phyloP scores from a whole-genome alignment of 306 rosid genomes.

The Cucurbita ficifolia region DNA sequence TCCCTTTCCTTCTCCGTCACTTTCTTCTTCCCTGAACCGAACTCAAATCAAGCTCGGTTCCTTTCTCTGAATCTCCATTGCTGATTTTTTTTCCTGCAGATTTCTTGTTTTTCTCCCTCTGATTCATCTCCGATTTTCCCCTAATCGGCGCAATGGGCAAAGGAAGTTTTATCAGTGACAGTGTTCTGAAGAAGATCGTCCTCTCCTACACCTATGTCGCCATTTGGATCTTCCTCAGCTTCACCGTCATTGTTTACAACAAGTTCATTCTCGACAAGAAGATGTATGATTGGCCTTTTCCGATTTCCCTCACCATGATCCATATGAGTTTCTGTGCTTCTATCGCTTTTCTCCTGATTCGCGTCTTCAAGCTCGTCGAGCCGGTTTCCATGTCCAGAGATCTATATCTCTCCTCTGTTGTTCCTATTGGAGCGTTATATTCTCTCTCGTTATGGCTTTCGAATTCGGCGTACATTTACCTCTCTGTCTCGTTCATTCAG shows the following conservation, averaged over 20 bases:
- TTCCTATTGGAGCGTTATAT: slow-evolving; percentile 82
- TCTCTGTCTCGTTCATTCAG: slow-evolving; percentile 84
- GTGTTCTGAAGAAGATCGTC: slow-evolving; percentile 61
- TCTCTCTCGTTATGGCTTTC: slow-evolving; percentile 82
- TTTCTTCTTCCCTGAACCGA: not conserved
- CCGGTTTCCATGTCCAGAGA: slow-evolving; percentile 62
- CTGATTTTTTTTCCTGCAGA: not conserved
- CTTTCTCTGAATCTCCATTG: not conserved
- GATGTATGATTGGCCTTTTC: slow-evolving; percentile 83
- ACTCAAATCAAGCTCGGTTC: not conserved
- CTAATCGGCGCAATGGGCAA: slow-evolving; percentile 35
- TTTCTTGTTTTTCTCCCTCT: not conserved
- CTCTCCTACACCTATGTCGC: slow-evolving; percentile 72
- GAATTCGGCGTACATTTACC: slow-evolving; percentile 78
- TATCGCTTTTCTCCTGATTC: slow-evolving; percentile 53
- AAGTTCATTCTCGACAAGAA: slow-evolving; percentile 88
- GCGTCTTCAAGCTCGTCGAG: slow-evolving; percentile 53
- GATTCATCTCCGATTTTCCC: not conserved
- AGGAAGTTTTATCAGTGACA: slow-evolving; percentile 64
- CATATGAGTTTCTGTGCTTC: slow-evolving; percentile 85
- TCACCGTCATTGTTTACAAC: slow-evolving; percentile 92
- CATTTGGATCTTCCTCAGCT: slow-evolving; percentile 75
- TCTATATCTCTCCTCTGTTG: slow-evolving; percentile 58
- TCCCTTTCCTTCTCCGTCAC: not conserved
- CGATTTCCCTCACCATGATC: slow-evolving; percentile 87